phyloP scores from a whole-genome alignment of 257 asterid genomes.

The Solanum piurae region DNA sequence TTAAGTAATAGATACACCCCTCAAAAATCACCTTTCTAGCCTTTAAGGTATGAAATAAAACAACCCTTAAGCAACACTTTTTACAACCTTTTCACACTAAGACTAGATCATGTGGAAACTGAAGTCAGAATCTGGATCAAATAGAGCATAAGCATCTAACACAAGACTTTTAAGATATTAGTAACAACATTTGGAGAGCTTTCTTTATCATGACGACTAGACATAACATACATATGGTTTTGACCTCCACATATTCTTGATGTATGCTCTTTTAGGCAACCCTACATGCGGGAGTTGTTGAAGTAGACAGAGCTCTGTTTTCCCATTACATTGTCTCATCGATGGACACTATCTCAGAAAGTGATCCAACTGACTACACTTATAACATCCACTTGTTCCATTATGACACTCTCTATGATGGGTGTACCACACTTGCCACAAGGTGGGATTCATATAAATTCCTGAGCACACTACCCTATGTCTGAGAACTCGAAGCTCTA shows the following conservation, averaged over 20 bases:
- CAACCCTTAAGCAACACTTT: not conserved
- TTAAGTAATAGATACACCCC: not conserved
- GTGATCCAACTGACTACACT: not conserved
- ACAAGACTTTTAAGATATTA: not conserved
- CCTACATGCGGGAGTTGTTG: not conserved
- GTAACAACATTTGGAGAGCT: not conserved
- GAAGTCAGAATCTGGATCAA: not conserved
- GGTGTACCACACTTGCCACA: not conserved
- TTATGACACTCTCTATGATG: not conserved
- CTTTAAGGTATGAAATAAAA: not conserved
- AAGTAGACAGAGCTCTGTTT: not conserved
- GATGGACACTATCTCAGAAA: not conserved
- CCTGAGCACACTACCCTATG: not conserved
- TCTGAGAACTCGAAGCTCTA: not conserved
- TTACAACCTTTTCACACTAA: not conserved
- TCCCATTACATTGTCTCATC: not conserved
- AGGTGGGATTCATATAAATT: not conserved
- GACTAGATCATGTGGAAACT: not conserved
- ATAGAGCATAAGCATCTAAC: not conserved
- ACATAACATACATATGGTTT: not conserved
- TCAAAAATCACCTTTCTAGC: not conserved
- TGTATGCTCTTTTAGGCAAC: not conserved
- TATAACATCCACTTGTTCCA: not conserved
- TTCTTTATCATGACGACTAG: not conserved
- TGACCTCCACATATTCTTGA: not conserved